Evolutionary conservation across 148 eudicot genomes (phyloP).

Genomic region (Salicornia ramosissima): DNA sequence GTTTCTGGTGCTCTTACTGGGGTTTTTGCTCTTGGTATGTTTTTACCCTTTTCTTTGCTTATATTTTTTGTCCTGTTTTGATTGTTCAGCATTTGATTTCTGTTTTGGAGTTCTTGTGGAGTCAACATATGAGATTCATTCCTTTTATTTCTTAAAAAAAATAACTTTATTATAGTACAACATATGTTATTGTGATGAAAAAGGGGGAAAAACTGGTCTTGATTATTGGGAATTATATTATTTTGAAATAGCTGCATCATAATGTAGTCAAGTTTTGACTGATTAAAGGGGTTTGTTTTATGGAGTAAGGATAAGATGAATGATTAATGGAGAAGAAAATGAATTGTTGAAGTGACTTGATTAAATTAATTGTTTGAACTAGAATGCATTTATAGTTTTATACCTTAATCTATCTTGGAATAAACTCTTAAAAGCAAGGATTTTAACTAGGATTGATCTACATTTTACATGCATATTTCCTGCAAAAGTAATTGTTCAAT

Average conservation of each 20-base stretch:
- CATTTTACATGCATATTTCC: neutral
- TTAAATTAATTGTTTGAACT: neutral
- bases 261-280: neutral
- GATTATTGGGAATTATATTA: neutral
- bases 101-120: neutral
- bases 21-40: constrained; percentile 51
- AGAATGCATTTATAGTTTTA: neutral
- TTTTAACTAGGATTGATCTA: neutral
- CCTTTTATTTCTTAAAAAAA: no score
- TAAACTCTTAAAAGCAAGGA: no score
- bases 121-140: neutral
- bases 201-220: neutral
- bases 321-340: no score
- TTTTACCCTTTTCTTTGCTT: neutral
- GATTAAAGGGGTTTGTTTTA: neutral
- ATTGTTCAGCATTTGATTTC: no score
- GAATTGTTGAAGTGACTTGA: neutral
- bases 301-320: neutral
- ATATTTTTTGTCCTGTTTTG: neutral
- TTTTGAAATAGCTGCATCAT: neutral
- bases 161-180: no score
- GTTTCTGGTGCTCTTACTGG: constrained; percentile 61
- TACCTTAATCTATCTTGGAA: no score
- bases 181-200: neutral
- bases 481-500: no score